phyloP scores from a whole-genome alignment of 495 filamentous ascomycete genomes.

The Delitschia confertaspora region DNA sequence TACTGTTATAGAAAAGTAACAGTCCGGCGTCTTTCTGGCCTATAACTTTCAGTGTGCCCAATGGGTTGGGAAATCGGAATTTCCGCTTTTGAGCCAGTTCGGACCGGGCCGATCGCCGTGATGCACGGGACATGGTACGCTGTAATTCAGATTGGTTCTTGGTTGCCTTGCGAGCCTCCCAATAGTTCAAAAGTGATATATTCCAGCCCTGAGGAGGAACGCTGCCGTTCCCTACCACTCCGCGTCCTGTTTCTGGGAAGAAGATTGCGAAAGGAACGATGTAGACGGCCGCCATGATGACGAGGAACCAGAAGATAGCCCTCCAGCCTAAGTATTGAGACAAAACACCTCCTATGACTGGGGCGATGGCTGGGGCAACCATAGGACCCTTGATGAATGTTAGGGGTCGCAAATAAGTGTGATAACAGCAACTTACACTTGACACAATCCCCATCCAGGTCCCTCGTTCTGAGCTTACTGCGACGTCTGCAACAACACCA shows the following conservation, averaged over 20 bases:
- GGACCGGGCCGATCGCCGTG: slow-evolving; percentile 20
- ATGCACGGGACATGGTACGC: slow-evolving; percentile 18
- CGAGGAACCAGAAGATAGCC: slow-evolving; percentile 33
- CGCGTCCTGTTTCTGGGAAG: slow-evolving; percentile 6
- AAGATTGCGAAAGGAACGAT: slow-evolving; percentile 28
- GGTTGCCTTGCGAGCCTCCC: slow-evolving; percentile 24
- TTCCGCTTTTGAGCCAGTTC: slow-evolving; percentile 38
- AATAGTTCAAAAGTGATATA: slow-evolving; percentile 34
- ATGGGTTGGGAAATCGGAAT: slow-evolving; percentile 59
- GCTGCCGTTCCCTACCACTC: slow-evolving; percentile 28
- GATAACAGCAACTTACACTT: slow-evolving; percentile 9
- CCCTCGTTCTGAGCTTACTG: slow-evolving; percentile 34
- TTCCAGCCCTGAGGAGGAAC: slow-evolving; percentile 37
- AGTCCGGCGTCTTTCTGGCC: slow-evolving; percentile 56
- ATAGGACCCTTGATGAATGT: slow-evolving; percentile 19
- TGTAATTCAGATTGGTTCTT: slow-evolving; percentile 27
- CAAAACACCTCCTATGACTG: slow-evolving; percentile 31
- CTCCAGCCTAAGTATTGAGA: slow-evolving; percentile 32
- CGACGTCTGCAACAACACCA: slow-evolving; percentile 35
- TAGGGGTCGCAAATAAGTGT: neutral
- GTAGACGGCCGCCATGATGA: slow-evolving; percentile 31
- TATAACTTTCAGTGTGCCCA: slow-evolving; percentile 56
- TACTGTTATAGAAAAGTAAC: slow-evolving; percentile 46
- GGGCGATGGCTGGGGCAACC: slow-evolving; percentile 29
- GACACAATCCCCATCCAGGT: slow-evolving; percentile 34